Evolutionary conservation across 352 stramenopile genomes (phyloP).

Genomic region (Globisporangium recalcitrans): DNA sequence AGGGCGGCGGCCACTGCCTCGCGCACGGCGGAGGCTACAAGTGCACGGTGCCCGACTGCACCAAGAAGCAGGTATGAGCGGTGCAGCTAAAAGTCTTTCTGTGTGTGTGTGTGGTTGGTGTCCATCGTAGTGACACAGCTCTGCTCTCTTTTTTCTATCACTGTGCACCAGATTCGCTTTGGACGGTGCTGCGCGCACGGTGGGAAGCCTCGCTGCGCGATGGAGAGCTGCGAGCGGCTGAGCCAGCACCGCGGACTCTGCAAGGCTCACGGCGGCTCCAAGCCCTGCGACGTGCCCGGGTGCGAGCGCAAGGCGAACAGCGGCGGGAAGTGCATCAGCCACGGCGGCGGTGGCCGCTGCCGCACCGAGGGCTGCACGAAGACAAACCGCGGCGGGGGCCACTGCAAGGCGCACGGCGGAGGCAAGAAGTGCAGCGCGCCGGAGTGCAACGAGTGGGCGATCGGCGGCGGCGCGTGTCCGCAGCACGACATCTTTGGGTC

Average conservation of each 20-base stretch:
- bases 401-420: constrained; percentile 75
- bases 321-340: constrained; percentile 75
- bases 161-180: constrained; percentile 43
- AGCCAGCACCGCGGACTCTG: constrained; percentile 62
- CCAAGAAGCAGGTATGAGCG: constrained; percentile 69
- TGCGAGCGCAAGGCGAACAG: constrained; percentile 71
- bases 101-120: background rate
- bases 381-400: constrained; percentile 71
- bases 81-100: background rate
- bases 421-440: constrained; percentile 67
- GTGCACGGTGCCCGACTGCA: constrained; percentile 59
- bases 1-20: constrained; percentile 72
- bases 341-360: constrained; percentile 70
- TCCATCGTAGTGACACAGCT: background rate
- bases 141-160: background rate
- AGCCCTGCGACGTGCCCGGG: constrained; percentile 49
- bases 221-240: constrained; percentile 66
- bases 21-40: constrained; percentile 68
- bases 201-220: constrained; percentile 57
- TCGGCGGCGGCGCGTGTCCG: constrained; percentile 58
- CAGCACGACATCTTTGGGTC: constrained; percentile 54
- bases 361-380: constrained; percentile 62
- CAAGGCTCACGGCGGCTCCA: constrained; percentile 74
- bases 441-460: constrained; percentile 66
- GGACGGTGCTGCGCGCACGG: constrained; percentile 72